A percentile compares a stretch with the other conserved stretches of the same genome.
Evolutionary conservation across 768 basidiomycete genomes (phyloP).

Genomic region (Boletus rubropictus): DNA sequence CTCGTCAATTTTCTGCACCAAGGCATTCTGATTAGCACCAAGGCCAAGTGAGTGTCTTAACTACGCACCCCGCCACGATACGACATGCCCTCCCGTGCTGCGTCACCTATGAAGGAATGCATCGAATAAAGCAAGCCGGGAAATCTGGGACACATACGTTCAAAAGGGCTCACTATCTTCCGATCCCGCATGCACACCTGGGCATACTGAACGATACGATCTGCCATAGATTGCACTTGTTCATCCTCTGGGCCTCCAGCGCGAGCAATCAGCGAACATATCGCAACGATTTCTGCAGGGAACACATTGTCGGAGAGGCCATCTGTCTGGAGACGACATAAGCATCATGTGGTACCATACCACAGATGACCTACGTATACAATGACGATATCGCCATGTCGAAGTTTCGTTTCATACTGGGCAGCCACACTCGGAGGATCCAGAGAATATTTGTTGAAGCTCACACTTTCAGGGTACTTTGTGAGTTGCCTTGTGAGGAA

Average conservation of each 20-base stretch:
- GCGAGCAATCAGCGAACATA: conserved; percentile 63
- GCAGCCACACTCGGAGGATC: conserved; percentile 43
- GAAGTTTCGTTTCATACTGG: conserved; percentile 40
- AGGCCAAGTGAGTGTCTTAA: conserved; percentile 1
- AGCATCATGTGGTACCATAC: neutral
- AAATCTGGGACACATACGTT: conserved; percentile 41
- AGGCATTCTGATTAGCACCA: conserved; percentile 5
- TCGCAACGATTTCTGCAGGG: conserved; percentile 59
- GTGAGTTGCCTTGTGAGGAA: conserved; percentile 26
- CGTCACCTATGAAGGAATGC: conserved; percentile 41
- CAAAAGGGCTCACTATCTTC: conserved; percentile 65
- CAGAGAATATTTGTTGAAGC: conserved; percentile 13
- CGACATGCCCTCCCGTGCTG: conserved; percentile 56
- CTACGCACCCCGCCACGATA: conserved; percentile 72
- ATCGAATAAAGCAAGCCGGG: conserved; percentile 4
- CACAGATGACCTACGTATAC: conserved; percentile 36
- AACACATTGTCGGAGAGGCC: conserved; percentile 57
- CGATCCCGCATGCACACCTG: conserved; percentile 64
- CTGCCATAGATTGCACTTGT: conserved; percentile 66
- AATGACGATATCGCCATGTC: conserved; percentile 50
- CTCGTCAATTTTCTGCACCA: conserved; percentile 72
- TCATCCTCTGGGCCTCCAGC: conserved; percentile 49
- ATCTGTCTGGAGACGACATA: conserved; percentile 40
- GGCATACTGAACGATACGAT: conserved; percentile 66
- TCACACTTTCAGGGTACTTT: conserved; percentile 29